A percentile compares a stretch with the other conserved stretches of the same genome.
Evolutionary conservation across 805 yeast genomes (phyloP).

Genomic region (Maudiozyma barnettii): DNA sequence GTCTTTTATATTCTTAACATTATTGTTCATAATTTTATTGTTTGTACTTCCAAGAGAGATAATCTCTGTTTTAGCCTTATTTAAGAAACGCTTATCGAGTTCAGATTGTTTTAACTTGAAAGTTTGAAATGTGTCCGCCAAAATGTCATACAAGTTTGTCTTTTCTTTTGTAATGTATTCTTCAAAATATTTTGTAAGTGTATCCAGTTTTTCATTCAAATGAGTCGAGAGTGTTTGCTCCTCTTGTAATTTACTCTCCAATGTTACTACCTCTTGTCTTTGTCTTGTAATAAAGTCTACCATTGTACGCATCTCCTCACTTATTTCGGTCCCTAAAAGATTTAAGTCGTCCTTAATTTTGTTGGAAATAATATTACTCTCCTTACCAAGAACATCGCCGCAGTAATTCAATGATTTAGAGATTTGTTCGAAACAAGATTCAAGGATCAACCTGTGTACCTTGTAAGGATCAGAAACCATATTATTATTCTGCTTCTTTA

Average conservation of each 20-base stretch:
- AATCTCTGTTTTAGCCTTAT: slow-evolving; percentile 1
- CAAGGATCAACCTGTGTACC: neutral
- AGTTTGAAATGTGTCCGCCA: neutral
- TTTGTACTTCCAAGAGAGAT: neutral
- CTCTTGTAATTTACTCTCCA: neutral
- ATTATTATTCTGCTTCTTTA: neutral
- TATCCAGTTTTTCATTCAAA: slow-evolving; percentile 5
- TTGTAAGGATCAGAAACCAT: neutral
- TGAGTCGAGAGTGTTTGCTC: neutral
- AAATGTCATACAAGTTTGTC: slow-evolving; percentile 1
- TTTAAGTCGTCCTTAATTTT: neutral
- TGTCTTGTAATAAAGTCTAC: neutral
- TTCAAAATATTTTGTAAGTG: slow-evolving; percentile 8
- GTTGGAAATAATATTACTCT: neutral
- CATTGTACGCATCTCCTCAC: neutral
- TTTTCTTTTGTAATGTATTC: slow-evolving; percentile 9
- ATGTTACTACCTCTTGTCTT: neutral
- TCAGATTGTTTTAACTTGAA: slow-evolving; percentile 4
- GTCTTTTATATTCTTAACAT: neutral
- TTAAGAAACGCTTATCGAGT: slow-evolving; percentile 5
- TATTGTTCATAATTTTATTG: neutral
- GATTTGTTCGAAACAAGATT: slow-evolving; percentile 1
- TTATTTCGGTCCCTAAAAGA: neutral
- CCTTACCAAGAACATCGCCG: neutral
- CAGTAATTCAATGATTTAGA: neutral